Percentiles rank a stretch among this genome's conserved stretches.
Conservation (phyloP, 1,284 basidiomycete species). For the Austroboletus novae-zelandiae region DNA sequence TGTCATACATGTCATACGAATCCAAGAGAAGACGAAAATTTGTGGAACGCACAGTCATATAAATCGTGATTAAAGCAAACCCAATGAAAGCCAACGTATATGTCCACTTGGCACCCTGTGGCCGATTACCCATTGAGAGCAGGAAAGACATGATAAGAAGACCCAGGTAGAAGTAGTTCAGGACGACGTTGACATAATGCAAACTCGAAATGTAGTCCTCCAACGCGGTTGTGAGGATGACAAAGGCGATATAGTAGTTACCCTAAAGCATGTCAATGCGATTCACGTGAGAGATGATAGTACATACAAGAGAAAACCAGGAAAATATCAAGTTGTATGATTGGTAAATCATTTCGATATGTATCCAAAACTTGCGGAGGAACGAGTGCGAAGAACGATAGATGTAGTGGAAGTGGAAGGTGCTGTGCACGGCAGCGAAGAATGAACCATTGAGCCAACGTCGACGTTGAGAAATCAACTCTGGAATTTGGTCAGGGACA, state of each 20-base stretch:
- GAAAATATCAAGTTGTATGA: constrained; percentile 87
- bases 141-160: constrained; percentile 89
- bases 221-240: constrained; percentile 71
- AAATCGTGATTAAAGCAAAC: constrained; percentile 85
- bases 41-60: constrained; percentile 75
- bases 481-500: constrained; percentile 85
- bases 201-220: constrained; percentile 61
- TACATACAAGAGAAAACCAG: constrained; percentile 82
- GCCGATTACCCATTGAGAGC: constrained; percentile 87
- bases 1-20: constrained; percentile 29
- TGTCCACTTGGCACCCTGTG: constrained; percentile 82
- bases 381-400: constrained; percentile 87
- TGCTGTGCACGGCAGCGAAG: constrained; percentile 91
- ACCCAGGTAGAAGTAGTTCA: constrained; percentile 87
- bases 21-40: not conserved
- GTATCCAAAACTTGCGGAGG: constrained; percentile 89
- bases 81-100: constrained; percentile 83
- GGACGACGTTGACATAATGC: constrained; percentile 73
- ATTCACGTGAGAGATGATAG: not conserved
- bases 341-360: constrained; percentile 93
- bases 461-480: constrained; percentile 88
- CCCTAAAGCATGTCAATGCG: constrained; percentile 43
- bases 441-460: constrained; percentile 98
- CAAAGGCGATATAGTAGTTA: constrained; percentile 89
- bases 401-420: constrained; percentile 89